These are phyloP conservation scores for Coemansia sp. DNA, from an alignment of 192 early-diverging fungal genomes.

Conservation along the genomic window DNA sequence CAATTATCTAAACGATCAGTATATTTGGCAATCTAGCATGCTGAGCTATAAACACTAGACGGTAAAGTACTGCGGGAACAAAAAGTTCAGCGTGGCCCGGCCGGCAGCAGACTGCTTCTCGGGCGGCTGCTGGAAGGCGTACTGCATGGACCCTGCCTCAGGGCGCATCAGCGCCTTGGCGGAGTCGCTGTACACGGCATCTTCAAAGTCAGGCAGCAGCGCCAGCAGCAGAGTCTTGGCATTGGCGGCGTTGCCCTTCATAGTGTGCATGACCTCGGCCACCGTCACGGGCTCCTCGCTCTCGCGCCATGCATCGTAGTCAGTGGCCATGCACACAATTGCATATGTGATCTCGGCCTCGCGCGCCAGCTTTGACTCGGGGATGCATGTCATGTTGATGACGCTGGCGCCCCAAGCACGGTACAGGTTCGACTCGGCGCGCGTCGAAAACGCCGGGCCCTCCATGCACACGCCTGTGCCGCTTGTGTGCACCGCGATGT, in stretches of 20 bases:
- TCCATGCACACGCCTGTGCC: slow-evolving; percentile 98
- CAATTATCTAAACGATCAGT: too few relatives aligned
- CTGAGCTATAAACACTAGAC: too few relatives aligned
- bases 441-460: slow-evolving; percentile 96
- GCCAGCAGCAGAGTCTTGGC: slow-evolving; percentile 77
- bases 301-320: slow-evolving; percentile 92
- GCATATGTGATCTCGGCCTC: slow-evolving; percentile 99
- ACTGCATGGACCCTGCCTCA: slow-evolving; percentile 80
- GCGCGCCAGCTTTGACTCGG: slow-evolving; percentile 94
- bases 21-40: too few relatives aligned
- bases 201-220: slow-evolving; percentile 74
- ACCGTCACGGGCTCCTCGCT: slow-evolving; percentile 82
- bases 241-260: slow-evolving; percentile 79
- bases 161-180: slow-evolving; percentile 58
- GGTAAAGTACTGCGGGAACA: slow-evolving; percentile 78
- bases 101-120: slow-evolving; percentile 70
- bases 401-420: slow-evolving; percentile 88
- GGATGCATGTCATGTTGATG: slow-evolving; percentile 97
- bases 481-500: slow-evolving; percentile 62
- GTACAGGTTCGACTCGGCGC: slow-evolving; percentile 97
- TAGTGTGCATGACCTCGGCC: slow-evolving; percentile 81
- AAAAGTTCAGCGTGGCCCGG: slow-evolving; percentile 75
- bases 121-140: slow-evolving; percentile 77
- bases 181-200: slow-evolving; percentile 57
- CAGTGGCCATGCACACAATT: slow-evolving; percentile 99